phyloP scores from a whole-genome alignment of 257 asterid genomes.

The Datura wrightii region DNA sequence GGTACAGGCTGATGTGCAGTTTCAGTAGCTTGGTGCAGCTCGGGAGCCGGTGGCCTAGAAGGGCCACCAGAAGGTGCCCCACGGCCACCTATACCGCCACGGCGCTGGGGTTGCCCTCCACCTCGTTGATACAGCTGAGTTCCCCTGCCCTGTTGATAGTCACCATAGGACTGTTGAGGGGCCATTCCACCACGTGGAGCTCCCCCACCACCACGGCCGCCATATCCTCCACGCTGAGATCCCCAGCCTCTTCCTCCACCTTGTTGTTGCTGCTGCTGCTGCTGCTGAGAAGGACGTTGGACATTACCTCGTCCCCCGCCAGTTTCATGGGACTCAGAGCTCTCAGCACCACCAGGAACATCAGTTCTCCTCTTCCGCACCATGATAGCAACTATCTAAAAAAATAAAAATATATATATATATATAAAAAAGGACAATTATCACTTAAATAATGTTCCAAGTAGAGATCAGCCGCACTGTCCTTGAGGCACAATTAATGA shows the following conservation, averaged over 20 bases:
- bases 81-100: conserved; percentile 68
- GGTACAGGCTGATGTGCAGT: conserved; percentile 54
- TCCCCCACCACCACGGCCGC: conserved; percentile 38
- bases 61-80: conserved; percentile 71
- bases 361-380: conserved; percentile 83
- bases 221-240: conserved; percentile 45
- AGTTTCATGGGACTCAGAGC: conserved; percentile 62
- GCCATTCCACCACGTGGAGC: conserved; percentile 37
- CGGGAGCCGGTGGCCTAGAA: conserved; percentile 77
- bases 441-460: not conserved
- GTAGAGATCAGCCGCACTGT: not conserved
- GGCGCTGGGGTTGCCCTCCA: conserved; percentile 59
- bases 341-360: conserved; percentile 64
- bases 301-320: conserved; percentile 61
- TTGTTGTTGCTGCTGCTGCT: conserved; percentile 45
- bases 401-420: too few relatives aligned
- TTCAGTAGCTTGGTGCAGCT: conserved; percentile 95
- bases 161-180: conserved; percentile 38
- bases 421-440: not conserved
- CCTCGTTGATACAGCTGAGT: conserved; percentile 55
- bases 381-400: conserved; percentile 59
- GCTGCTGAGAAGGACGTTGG: conserved; percentile 50
- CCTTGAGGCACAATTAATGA: not conserved
- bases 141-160: conserved; percentile 46
- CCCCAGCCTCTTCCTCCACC: conserved; percentile 53